Conservation (phyloP, 495 filamentous ascomycete genomes). For the Penicillium bovifimosum region DNA sequence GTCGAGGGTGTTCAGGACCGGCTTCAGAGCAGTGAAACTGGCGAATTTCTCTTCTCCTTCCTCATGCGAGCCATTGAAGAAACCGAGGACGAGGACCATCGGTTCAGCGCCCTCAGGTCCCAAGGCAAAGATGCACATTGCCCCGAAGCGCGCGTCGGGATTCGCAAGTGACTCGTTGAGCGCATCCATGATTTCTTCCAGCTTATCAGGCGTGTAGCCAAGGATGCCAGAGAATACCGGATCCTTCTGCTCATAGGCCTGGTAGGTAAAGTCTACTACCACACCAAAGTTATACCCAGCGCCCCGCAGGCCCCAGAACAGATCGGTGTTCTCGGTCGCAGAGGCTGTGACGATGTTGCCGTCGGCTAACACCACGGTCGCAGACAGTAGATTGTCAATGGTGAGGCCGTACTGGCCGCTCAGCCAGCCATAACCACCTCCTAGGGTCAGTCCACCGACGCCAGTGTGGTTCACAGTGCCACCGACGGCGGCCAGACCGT, state of each 20-base stretch:
- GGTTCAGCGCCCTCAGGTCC: constrained; percentile 29
- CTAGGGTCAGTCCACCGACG: constrained; percentile 53
- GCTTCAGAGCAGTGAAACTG: constrained; percentile 29
- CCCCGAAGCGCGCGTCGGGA: constrained; percentile 31
- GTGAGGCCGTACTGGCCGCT: constrained; percentile 44
- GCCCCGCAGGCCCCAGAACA: constrained; percentile 47
- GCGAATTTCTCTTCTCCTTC: constrained; percentile 37
- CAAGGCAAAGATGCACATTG: constrained; percentile 35
- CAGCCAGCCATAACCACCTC: constrained; percentile 53
- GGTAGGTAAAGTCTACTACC: constrained; percentile 44
- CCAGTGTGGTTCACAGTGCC: constrained; percentile 58
- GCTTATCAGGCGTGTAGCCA: constrained; percentile 34
- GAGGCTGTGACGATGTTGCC: constrained; percentile 39
- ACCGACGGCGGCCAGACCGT: constrained; percentile 52
- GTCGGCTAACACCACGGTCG: constrained; percentile 47
- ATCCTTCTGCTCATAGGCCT: constrained; percentile 35
- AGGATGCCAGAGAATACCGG: constrained; percentile 45
- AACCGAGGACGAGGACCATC: constrained; percentile 38
- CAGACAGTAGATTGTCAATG: constrained; percentile 48
- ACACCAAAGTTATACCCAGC: constrained; percentile 46
- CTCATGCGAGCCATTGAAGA: constrained; percentile 47
- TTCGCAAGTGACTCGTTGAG: constrained; percentile 35
- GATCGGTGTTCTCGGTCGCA: constrained; percentile 32
- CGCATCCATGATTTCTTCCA: constrained; percentile 34
- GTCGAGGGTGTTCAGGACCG: constrained; percentile 32